Percentiles rank a stretch among this genome's conserved stretches.
Conservation (phyloP, 2,329 filamentous ascomycete species). For the Metarhizium anisopliae region DNA sequence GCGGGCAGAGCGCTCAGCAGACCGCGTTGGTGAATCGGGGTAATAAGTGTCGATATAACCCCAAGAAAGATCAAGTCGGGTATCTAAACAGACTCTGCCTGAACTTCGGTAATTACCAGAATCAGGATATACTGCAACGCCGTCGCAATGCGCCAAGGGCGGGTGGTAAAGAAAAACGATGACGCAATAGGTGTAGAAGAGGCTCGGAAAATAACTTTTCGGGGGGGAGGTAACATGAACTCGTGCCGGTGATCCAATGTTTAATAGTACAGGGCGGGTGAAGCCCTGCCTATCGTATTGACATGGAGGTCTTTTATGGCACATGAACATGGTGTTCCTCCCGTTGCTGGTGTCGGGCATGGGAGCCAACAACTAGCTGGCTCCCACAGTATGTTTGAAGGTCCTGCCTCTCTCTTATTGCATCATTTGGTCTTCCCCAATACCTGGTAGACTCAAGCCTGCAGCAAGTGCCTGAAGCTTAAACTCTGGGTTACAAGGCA, state of each 20-base stretch:
- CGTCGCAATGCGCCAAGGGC: conserved; percentile 5
- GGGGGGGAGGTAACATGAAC: not conserved
- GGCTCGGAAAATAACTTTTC: not conserved
- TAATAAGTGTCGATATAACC: not conserved
- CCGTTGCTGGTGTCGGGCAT: not conserved
- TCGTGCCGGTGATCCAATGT: not conserved
- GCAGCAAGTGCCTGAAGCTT: conserved; percentile 36
- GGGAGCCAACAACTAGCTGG: not conserved
- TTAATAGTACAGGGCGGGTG: not conserved
- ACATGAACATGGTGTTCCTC: not conserved
- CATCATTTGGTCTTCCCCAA: conserved; percentile 36
- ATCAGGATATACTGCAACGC: conserved; percentile 5
- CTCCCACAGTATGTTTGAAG: not conserved
- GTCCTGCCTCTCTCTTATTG: conserved; percentile 14
- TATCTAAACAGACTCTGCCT: not conserved
- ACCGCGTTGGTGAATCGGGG: not conserved
- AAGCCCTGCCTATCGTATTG: not conserved
- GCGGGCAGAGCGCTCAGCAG: not conserved
- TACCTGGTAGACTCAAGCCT: conserved; percentile 32
- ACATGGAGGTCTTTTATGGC: not conserved
- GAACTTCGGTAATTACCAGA: not conserved
- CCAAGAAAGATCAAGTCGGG: not conserved
- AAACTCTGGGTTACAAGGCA: conserved; percentile 80
- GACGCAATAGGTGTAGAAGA: conserved; percentile 1
- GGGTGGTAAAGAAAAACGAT: not conserved